Base-by-base conservation (phyloP, 2,329 filamentous ascomycete species). In the Allantophomopsis cytisporea region DNA sequence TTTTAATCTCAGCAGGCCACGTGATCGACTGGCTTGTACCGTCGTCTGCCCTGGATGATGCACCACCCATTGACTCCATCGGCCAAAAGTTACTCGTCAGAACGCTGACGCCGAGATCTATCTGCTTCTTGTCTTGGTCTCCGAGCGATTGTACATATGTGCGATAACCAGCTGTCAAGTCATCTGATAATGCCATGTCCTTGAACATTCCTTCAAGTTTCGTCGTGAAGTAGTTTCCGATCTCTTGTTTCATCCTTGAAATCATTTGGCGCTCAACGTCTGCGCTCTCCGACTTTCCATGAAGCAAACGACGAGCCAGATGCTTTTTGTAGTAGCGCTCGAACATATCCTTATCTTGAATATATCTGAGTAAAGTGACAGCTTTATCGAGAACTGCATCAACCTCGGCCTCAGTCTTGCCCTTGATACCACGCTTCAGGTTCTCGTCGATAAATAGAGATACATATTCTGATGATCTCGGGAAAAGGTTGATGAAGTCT, bases 321-420 rank as follows among this genome's bases (percentile, higher is more conserved):
- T 98, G 91, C 57, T 94, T 94, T 66, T 96, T 94, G 66, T 98
- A 96, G 60, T 98, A 98, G 4, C 83, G 77, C 63, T 98, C 89
- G 53, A 98, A 95, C 49, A 94, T 69, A 56, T 98, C 91, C 61
- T 89, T 91, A 53, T 96, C 89, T 40, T 80, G 76, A 31, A 98
- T 73, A 50, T 94, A 95, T 35, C 87, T 79, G 39, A 98, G 72
- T 6, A 98, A 66, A 0, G 81, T 76, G 44, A 94, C 93, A 11
- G 88, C 88, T 55, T 91, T 94, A 43, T 95, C 88, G 32, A 96
- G 66, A 1, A 94, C 75, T 7, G 64, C 59, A 51, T 96, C 89
- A 12, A 95, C 74, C 54, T 96, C 89, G 20, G 69, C 71, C 51
- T 96, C 91, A 0, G 85, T 89, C 65, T 93, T 94, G 45, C 87